A percentile compares a stretch with the other conserved stretches of the same genome.
phyloP scores from a whole-genome alignment of 805 yeast species.

The Starmerella asiatica region DNA sequence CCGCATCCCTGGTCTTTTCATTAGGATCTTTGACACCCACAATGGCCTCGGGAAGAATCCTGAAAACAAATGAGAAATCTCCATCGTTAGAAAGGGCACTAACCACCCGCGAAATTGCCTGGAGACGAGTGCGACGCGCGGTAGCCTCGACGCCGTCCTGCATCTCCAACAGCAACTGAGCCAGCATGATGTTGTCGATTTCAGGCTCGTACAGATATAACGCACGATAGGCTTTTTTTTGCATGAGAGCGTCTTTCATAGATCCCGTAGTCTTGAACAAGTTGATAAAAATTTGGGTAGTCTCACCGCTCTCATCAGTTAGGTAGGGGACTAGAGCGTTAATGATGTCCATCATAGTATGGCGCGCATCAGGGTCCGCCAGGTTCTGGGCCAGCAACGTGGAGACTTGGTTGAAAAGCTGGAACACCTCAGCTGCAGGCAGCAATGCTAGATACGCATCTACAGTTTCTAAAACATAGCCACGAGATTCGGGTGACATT shows the following conservation, averaged over 20 bases:
- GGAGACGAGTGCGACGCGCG: constrained; percentile 68
- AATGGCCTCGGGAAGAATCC: constrained; percentile 73
- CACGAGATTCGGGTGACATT: constrained; percentile 67
- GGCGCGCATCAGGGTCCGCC: constrained; percentile 33
- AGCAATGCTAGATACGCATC: constrained; percentile 66
- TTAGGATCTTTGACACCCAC: constrained; percentile 83
- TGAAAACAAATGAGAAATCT: constrained; percentile 66
- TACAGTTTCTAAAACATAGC: constrained; percentile 73
- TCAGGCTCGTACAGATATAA: constrained; percentile 54
- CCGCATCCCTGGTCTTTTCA: constrained; percentile 75
- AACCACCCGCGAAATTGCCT: constrained; percentile 49
- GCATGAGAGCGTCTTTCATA: constrained; percentile 42
- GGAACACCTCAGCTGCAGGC: constrained; percentile 48
- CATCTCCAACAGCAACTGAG: constrained; percentile 37
- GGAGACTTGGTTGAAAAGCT: constrained; percentile 77
- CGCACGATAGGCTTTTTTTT: constrained; percentile 72
- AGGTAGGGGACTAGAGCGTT: constrained; percentile 79
- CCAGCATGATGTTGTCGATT: constrained; percentile 35
- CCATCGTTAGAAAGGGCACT: constrained; percentile 44
- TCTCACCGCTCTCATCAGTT: constrained; percentile 31
- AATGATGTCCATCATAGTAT: constrained; percentile 82
- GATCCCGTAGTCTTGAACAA: constrained; percentile 17
- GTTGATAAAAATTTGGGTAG: constrained; percentile 14
- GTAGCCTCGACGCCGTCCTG: constrained; percentile 42
- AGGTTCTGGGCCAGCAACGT: constrained; percentile 44